Base-by-base conservation (phyloP, 768 basidiomycete species). In the Auriscalpium vulgare region DNA sequence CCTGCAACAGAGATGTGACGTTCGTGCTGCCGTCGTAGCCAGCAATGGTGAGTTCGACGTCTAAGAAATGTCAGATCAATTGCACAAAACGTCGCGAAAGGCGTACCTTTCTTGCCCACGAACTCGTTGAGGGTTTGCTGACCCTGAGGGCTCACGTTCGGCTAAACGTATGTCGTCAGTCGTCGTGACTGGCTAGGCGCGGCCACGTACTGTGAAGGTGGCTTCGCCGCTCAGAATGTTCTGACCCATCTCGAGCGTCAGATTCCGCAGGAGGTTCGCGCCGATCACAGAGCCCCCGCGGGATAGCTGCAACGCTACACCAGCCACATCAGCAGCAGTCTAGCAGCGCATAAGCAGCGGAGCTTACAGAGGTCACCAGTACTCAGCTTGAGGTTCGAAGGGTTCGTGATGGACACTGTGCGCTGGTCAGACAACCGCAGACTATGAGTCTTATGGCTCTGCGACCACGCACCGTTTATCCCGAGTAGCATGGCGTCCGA, bases 61-160 rank as follows among this genome's bases (percentile, higher is more conserved):
- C 84, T 82, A 52, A 43, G n/a, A 53, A 17, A 37, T 29, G 14
- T 51, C 37, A 51, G 16, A n/a, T 11, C 6, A 7, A 34, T 11
- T 23, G 6, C 17, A 4, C 10, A 14, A 50, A 37, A 8, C 23
- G 17, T 10, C 34, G 37, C 8, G 17, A 46, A n/a, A 17, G 16
- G 14, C 68, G 38, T 53, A 80, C 83, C 80, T 62, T 75, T 79
- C 50, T 80, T 77, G 13, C 80, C 78, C 46, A 88, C 78, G 63
- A 88, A 89, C 38, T 88, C 79, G 53, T 81, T 77, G 36, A 90
- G 72, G 1, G 86, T 87, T 60, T 83, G 74, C 49, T 73, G 67
- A 35, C 84, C 85, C 65, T 82, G 73, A 0, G 80, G 77, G 55
- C 72, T 84, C 35, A 71, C 71, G 65, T 87, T 87, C 8, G 87